These are phyloP conservation scores for Acmispon strigosus DNA, from an alignment of 306 rosid species.

Conservation along the genomic window DNA sequence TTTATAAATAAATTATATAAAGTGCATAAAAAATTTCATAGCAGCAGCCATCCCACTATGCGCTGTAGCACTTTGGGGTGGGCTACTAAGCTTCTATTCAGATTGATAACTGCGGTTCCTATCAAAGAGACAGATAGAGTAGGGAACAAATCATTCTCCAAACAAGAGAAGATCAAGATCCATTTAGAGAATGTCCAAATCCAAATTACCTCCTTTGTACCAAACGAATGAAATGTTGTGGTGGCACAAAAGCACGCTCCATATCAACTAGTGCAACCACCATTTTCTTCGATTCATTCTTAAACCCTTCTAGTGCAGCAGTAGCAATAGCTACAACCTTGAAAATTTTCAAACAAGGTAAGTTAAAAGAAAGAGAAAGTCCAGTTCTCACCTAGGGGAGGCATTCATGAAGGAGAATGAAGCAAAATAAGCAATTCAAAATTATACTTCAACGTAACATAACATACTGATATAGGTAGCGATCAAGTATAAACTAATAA, in stretches of 20 bases:
- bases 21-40: no score
- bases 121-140: no score
- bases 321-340: conserved; percentile 89
- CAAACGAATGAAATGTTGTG: conserved; percentile 93
- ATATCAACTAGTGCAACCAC: conserved; percentile 96
- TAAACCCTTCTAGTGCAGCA: conserved; percentile 77
- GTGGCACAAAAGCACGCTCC: conserved; percentile 99
- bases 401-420: not conserved
- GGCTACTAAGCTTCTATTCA: no score
- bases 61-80: no score
- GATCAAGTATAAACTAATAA: not conserved
- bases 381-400: not conserved
- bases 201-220: conserved; percentile 79
- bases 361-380: conserved; percentile 6
- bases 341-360: conserved; percentile 8
- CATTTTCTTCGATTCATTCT: conserved; percentile 91
- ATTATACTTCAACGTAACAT: not conserved
- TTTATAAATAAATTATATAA: no score
- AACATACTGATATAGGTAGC: not conserved
- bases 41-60: no score
- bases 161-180: not conserved
- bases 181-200: not conserved
- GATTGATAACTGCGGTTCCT: no score
- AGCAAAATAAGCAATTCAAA: not conserved
- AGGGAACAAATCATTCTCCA: no score